Percentiles rank a stretch among this genome's conserved stretches.
Conservation (phyloP, 305 asterid species). For the Solanum hybrid region DNA sequence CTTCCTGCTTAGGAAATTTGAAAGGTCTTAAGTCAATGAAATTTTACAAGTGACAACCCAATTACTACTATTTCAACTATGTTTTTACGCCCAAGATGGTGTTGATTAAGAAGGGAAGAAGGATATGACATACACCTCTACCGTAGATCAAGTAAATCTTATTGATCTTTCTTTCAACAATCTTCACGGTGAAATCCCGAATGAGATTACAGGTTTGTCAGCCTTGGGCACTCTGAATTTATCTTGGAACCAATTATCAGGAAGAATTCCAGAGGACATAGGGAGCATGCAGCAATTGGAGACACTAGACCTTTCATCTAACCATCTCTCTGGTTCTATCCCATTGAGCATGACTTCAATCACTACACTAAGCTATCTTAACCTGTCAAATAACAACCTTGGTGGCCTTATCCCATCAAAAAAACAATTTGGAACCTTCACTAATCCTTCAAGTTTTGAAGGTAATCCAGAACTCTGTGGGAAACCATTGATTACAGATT, state of each 20-base stretch:
- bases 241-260: conserved; percentile 2
- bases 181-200: not conserved
- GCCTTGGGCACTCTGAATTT: conserved; percentile 7
- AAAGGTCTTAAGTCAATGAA: not conserved
- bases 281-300: conserved; percentile 8
- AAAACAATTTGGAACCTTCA: conserved; percentile 7
- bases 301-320: conserved; percentile 9
- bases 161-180: conserved; percentile 9
- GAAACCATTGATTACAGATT: not conserved
- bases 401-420: conserved; percentile 6
- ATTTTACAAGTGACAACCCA: not conserved
- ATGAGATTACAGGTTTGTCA: not conserved
- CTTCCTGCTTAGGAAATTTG: not conserved
- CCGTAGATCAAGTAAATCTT: not conserved
- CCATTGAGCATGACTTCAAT: conserved; percentile 5
- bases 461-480: conserved; percentile 9
- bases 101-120: not conserved
- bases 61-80: not conserved
- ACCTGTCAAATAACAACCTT: conserved; percentile 8
- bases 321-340: not conserved
- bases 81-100: not conserved
- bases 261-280: conserved; percentile 9
- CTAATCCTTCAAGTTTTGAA: conserved; percentile 3
- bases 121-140: not conserved
- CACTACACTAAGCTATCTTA: conserved; percentile 7